Evolutionary conservation across 495 filamentous ascomycete species (phyloP), one percentile per base, ranked within the genome.

Genomic region (Penicillium ucsense): DNA sequence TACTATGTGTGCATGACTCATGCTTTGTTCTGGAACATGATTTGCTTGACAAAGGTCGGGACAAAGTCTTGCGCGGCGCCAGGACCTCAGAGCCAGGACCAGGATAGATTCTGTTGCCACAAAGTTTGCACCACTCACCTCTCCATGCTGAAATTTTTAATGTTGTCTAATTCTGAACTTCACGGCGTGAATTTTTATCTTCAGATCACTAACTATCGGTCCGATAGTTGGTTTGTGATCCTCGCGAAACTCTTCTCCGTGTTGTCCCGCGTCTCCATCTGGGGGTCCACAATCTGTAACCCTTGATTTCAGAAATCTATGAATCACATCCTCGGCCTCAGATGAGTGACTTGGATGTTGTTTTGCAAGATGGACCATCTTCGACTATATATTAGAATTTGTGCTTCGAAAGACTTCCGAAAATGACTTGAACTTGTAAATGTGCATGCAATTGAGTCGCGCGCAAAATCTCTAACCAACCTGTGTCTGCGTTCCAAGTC

Each of bases 261-360:
- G 56, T 56, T 50, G 48, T 50, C 53, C 59, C 59, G 55, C 45
- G 45, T 46, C 44, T 56, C 55, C 55, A 61, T 55, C 11, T 38
- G 45, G 33, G 50, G 53, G 55, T 59, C 59, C 59, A 61, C 59
- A 20, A 20, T 20, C 20, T 31, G 37, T 38, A 36, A 43, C 49
- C 49, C 50, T 53, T 20, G 20, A 20, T 20, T 20, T 20, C 20
- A 42, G 47, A 42, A 52, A 9, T 47, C 40, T 51, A 61, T 52
- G 52, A 40, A 59, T 61, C 59, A 61, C 59, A 59, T 52, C 43
- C 49, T 6, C 46, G 11, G 47, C 27, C 29, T 50, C 5, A 11
- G 29, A n/a, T 45, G 27, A 37, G 27, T 30, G 9, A 31, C 6
- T 9, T 0, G n/a, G 20, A 8, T 12, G 41, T 35, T n/a, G 31